Conservation (phyloP, 805 yeast species). For the Candida morakotiae region DNA sequence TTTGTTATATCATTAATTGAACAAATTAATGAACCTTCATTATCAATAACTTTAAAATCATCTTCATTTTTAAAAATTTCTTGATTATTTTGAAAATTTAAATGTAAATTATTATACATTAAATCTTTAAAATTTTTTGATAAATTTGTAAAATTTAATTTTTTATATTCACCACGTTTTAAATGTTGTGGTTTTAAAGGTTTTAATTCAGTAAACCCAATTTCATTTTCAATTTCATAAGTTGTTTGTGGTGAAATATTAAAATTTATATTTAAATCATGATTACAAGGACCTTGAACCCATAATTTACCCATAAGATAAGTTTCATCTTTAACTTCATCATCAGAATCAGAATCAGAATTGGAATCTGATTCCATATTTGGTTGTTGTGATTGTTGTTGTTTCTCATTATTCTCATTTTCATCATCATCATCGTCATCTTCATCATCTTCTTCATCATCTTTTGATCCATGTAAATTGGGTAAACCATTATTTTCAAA, state of each 20-base stretch:
- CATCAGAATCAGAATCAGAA: slow-evolving; percentile 28
- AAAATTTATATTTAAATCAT: slow-evolving; percentile 33
- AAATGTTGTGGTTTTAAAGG: slow-evolving; percentile 12
- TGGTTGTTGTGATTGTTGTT: slow-evolving; percentile 26
- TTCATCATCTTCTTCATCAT: slow-evolving; percentile 40
- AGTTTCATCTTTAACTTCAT: slow-evolving; percentile 43
- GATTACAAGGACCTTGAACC: slow-evolving; percentile 81
- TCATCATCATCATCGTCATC: slow-evolving; percentile 23
- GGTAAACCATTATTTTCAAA: slow-evolving; percentile 84
- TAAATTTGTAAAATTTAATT: slow-evolving; percentile 21
- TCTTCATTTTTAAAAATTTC: slow-evolving; percentile 11
- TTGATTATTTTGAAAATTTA: slow-evolving; percentile 21
- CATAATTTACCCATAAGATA: slow-evolving; percentile 82
- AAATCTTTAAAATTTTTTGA: slow-evolving; percentile 19
- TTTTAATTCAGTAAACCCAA: slow-evolving; percentile 9
- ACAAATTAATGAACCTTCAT: slow-evolving; percentile 16
- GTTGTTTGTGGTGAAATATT: slow-evolving; percentile 7
- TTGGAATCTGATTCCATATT: slow-evolving; percentile 13
- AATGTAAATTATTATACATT: slow-evolving; percentile 23
- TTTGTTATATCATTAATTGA: slow-evolving; percentile 19
- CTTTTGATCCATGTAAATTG: slow-evolving; percentile 33
- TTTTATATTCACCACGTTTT: slow-evolving; percentile 11
- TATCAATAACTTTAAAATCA: slow-evolving; percentile 11
- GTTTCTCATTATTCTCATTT: slow-evolving; percentile 9
- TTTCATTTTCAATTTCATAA: slow-evolving; percentile 33